A percentile compares a stretch with the other conserved stretches of the same genome.
Evolutionary conservation across 2,329 filamentous ascomycete species (phyloP).

Genomic region (Fusarium sp.): DNA sequence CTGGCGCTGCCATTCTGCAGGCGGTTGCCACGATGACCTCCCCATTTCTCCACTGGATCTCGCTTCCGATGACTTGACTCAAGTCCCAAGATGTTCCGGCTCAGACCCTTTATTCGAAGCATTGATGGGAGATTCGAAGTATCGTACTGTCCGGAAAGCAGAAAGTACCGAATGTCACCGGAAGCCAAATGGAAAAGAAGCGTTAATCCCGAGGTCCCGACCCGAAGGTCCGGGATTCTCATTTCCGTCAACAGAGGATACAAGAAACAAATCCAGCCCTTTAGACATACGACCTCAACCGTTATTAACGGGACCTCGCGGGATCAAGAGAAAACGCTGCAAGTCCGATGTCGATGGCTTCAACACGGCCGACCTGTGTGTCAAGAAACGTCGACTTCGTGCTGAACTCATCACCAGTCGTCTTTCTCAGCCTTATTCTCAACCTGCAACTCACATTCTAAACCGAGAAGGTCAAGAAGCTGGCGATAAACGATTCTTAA

Average conservation of each 20-base stretch:
- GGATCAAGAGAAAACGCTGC: conserved; percentile 63
- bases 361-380: conserved; percentile 60
- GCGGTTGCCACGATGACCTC: conserved; percentile 41
- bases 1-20: conserved; percentile 35
- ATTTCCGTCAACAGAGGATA: conserved; percentile 23
- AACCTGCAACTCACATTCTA: conserved; percentile 76
- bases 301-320: conserved; percentile 2
- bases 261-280: conserved; percentile 5
- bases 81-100: conserved; percentile 40
- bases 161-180: neutral
- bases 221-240: conserved; percentile 19
- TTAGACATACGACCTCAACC: conserved; percentile 21
- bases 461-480: conserved; percentile 64
- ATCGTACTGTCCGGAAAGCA: neutral
- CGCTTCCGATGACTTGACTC: conserved; percentile 24
- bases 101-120: conserved; percentile 39
- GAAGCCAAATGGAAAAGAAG: neutral
- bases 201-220: neutral
- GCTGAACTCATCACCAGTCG: conserved; percentile 75
- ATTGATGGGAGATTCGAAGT: conserved; percentile 29
- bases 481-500: conserved; percentile 62
- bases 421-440: conserved; percentile 75
- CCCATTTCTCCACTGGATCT: conserved; percentile 35
- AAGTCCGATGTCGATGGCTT: conserved; percentile 70
- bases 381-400: conserved; percentile 76